These are phyloP conservation scores for Iodosphaeria phyllophila DNA, from an alignment of 2,329 filamentous ascomycete species.

Conservation along the genomic window DNA sequence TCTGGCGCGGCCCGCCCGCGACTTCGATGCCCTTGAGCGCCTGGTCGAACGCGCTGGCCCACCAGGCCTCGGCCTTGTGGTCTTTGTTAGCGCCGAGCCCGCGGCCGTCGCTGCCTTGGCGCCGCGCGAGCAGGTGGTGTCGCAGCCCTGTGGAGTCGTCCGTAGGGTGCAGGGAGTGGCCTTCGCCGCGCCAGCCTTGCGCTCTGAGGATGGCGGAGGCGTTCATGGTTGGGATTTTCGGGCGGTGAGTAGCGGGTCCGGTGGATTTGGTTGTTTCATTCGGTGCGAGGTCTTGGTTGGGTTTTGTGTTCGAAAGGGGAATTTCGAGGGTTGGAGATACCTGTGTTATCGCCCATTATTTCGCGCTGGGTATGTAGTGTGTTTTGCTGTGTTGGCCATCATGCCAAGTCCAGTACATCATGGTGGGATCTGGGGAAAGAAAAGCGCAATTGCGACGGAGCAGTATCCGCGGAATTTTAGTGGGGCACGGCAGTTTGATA, in stretches of 20 bases:
- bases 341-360: too few relatives aligned
- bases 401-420: too few relatives aligned
- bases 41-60: slow-evolving; percentile 86
- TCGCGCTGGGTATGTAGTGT: too few relatives aligned
- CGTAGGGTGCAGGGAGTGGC: slow-evolving; percentile 68
- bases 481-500: too few relatives aligned
- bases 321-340: too few relatives aligned
- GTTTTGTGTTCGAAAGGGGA: too few relatives aligned
- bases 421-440: too few relatives aligned
- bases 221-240: slow-evolving; percentile 43
- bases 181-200: slow-evolving; percentile 80
- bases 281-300: too few relatives aligned
- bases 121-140: slow-evolving; percentile 65
- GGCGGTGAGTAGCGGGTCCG: background rate
- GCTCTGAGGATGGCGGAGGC: slow-evolving; percentile 64
- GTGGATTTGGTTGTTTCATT: too few relatives aligned
- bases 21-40: slow-evolving; percentile 64
- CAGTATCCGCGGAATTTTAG: too few relatives aligned
- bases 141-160: slow-evolving; percentile 58
- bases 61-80: slow-evolving; percentile 72
- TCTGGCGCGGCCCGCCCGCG: slow-evolving; percentile 35
- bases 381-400: too few relatives aligned
- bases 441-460: too few relatives aligned
- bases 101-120: slow-evolving; percentile 55
- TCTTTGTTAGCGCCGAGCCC: slow-evolving; percentile 64